Conservation (phyloP, 192 early-diverging fungal species). For the Martensiomyces pterosporus region DNA sequence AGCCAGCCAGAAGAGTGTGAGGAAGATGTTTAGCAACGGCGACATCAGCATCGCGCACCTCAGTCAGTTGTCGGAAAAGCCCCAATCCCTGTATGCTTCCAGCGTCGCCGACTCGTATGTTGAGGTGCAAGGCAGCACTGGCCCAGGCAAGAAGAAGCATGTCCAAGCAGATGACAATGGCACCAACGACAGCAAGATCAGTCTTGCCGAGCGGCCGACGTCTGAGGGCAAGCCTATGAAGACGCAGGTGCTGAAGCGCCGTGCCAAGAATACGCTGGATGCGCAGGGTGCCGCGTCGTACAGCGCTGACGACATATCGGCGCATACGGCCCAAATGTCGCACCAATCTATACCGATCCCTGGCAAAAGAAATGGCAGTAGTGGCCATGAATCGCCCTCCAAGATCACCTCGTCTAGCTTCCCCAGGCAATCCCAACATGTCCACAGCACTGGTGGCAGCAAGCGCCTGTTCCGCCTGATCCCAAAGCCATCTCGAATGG, state of each 20-base stretch:
- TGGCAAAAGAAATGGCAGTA: too few species aligned
- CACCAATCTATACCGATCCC: too few species aligned
- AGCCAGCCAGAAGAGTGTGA: too few species aligned
- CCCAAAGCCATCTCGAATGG: constrained; percentile 29
- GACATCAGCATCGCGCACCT: too few species aligned
- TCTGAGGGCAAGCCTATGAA: background rate
- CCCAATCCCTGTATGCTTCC: background rate
- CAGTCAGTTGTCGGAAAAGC: background rate
- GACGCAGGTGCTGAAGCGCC: background rate
- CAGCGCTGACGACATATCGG: background rate
- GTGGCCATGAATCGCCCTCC: too few species aligned
- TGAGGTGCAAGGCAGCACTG: too few species aligned
- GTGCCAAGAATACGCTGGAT: background rate
- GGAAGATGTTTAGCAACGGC: too few species aligned
- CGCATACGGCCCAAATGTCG: too few species aligned
- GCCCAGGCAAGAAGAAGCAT: too few species aligned
- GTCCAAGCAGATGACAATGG: too few species aligned
- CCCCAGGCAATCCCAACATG: background rate
- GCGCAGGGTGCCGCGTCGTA: background rate
- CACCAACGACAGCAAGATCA: background rate
- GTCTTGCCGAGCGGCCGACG: background rate
- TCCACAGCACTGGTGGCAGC: background rate
- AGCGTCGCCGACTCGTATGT: too few species aligned
- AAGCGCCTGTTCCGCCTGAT: constrained; percentile 23
- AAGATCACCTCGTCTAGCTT: too few species aligned